Conservation (phyloP, 1,284 basidiomycete genomes). For the Phellopilus nigrolimitatus region DNA sequence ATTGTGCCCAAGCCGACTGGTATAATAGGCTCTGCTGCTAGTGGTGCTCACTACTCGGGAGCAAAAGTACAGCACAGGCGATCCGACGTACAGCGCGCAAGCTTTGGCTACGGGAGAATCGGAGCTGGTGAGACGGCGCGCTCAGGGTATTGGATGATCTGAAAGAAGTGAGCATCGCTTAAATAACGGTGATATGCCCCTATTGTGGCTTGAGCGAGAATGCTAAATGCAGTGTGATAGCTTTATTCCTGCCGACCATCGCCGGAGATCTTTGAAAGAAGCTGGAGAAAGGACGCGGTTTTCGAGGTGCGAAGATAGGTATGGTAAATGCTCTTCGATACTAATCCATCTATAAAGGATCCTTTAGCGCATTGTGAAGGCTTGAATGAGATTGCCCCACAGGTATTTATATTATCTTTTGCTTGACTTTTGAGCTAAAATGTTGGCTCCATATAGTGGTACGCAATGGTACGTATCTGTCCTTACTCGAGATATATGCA, state of each 20-base stretch:
- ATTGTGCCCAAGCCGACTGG: slow-evolving; percentile 39
- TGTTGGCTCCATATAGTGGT: slow-evolving; percentile 42
- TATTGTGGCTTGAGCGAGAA: not conserved
- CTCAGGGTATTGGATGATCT: slow-evolving; percentile 47
- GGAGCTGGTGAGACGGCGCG: slow-evolving; percentile 31
- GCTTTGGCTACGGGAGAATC: slow-evolving; percentile 12
- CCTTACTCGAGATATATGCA: too few relatives aligned
- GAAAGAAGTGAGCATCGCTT: slow-evolving; percentile 35
- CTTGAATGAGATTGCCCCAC: slow-evolving; percentile 48
- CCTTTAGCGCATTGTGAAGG: slow-evolving; percentile 48
- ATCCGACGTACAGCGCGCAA: slow-evolving; percentile 24
- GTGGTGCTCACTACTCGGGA: slow-evolving; percentile 26
- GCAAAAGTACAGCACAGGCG: slow-evolving; percentile 23
- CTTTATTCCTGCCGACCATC: slow-evolving; percentile 56
- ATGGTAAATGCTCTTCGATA: too few relatives aligned
- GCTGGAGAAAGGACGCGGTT: slow-evolving; percentile 54
- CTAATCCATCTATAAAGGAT: too few relatives aligned
- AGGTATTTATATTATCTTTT: slow-evolving; percentile 35
- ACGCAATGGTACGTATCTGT: slow-evolving; percentile 45
- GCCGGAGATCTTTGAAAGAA: slow-evolving; percentile 48
- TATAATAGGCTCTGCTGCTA: slow-evolving; percentile 48
- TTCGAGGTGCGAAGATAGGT: slow-evolving; percentile 63
- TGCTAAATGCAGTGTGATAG: slow-evolving; percentile 21
- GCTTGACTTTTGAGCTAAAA: not conserved
- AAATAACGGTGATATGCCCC: not conserved